Evolutionary conservation across 1,284 basidiomycete species (phyloP), one percentile per base, ranked within the genome.

Genomic region (Cryptococcus maquisensis): DNA sequence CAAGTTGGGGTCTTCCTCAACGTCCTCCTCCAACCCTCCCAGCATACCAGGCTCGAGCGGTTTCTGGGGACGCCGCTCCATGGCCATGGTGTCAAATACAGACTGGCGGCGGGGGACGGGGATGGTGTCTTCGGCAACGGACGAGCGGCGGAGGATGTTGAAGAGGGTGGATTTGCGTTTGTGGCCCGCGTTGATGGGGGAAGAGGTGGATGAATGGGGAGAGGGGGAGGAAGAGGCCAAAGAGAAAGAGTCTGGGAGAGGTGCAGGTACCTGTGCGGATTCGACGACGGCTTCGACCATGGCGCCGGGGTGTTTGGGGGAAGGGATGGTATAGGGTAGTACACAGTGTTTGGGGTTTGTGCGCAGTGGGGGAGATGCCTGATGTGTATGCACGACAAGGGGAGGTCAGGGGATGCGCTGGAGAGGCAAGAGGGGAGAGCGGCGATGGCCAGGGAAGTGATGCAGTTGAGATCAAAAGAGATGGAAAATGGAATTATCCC

Each of bases 1-100:
- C 40, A 67, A 40, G 20, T 23, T 18, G 2, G 28, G 9, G 18
- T 48, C 16, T 56, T 63, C 48, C 37, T 57, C 26, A 55, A 54
- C 38, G 54, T 52, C 52, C 62, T 60, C 60, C 57, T 64, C 63
- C 26, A 60, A 51, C 45, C 52, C 56, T 5, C 49, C 46, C 8
- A 32, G 50, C 45, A 48, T 46, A 13, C 52, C 50, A 53, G 18
- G 5, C 32, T 20, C 18, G 13, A 20, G 47, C 32, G 35, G 6
- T 8, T 20, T 36, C 32, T 36, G 47, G 3, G 32, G 45, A 8
- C 13, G 18, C 35, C 20, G 37, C n/a, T 58, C 38, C 28, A 6
- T 32, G 16, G 48, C 51, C 40, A 50, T 51, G 23, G 18, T 47
- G 9, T 48, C 52, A 32, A 54, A 49, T 9, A 51, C 57, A 16